Conservation (phyloP, 805 yeast species). For the Huiozyma sinensis region DNA sequence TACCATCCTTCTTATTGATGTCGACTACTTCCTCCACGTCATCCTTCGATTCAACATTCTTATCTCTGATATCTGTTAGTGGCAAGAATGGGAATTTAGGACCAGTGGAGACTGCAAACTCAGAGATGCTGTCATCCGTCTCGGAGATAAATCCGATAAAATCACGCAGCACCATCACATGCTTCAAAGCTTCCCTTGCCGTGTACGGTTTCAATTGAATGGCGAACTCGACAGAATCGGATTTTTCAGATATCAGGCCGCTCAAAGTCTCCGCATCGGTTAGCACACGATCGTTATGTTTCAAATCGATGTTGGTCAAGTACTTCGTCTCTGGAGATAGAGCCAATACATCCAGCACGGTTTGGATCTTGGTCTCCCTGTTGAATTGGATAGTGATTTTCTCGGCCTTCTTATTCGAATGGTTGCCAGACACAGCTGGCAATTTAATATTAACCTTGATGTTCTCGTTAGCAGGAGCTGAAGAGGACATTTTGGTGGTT, state of each 20-base stretch:
- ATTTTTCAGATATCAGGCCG: constrained; percentile 11
- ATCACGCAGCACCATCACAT: constrained; percentile 24
- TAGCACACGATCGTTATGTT: constrained; percentile 9
- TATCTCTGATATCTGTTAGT: constrained; percentile 14
- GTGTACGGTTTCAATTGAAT: constrained; percentile 21
- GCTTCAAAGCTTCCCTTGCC: constrained; percentile 23
- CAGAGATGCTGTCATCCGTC: constrained; percentile 23
- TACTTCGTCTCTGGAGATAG: constrained; percentile 20
- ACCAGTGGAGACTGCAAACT: constrained; percentile 25
- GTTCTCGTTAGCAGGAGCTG: constrained; percentile 1
- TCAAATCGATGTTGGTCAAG: constrained; percentile 21
- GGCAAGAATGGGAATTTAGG: constrained; percentile 21
- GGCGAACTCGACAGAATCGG: constrained; percentile 9
- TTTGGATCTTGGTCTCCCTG: constrained; percentile 19
- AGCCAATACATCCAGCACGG: constrained; percentile 18
- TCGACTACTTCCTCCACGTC: constrained; percentile 2
- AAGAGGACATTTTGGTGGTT: neutral
- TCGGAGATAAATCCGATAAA: constrained; percentile 26
- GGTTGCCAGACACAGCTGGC: constrained; percentile 5
- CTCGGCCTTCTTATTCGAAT: constrained; percentile 4
- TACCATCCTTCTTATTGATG: constrained; percentile 2
- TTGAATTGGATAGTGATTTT: constrained; percentile 18
- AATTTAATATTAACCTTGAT: constrained; percentile 15
- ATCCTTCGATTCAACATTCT: constrained; percentile 6
- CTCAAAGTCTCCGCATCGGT: constrained; percentile 8